Percentiles rank a stretch among this genome's conserved stretches.
Conservation (phyloP, 2,329 filamentous ascomycete species). For the Colletotrichum horii region DNA sequence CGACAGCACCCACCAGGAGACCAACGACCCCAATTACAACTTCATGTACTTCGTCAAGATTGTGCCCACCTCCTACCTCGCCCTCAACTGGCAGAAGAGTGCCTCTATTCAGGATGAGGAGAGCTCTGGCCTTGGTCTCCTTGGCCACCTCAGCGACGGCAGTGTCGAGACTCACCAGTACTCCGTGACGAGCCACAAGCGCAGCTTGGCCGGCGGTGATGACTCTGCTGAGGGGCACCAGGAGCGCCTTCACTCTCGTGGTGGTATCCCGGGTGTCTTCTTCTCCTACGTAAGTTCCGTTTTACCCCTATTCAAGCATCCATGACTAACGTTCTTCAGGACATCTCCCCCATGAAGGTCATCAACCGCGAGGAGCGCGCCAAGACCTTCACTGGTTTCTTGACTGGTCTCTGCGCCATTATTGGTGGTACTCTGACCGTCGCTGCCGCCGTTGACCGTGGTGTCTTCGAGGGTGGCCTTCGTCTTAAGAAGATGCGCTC, state of each 20-base stretch:
- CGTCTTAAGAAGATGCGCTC: constrained; percentile 85
- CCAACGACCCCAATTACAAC: constrained; percentile 85
- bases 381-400: constrained; percentile 90
- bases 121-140: constrained; percentile 68
- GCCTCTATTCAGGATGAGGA: constrained; percentile 49
- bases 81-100: constrained; percentile 83
- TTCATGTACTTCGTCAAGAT: constrained; percentile 99
- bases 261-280: constrained; percentile 96
- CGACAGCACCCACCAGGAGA: constrained; percentile 78
- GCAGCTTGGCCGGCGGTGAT: constrained; percentile 82
- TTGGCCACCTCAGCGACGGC: constrained; percentile 71
- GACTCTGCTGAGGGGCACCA: constrained; percentile 89
- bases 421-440: constrained; percentile 95
- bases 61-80: constrained; percentile 92
- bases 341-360: constrained; percentile 99
- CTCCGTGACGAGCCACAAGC: constrained; percentile 95
- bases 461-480: constrained; percentile 85
- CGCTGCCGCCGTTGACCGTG: constrained; percentile 89
- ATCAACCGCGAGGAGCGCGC: constrained; percentile 91
- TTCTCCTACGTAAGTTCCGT: constrained; percentile 84
- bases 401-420: constrained; percentile 93
- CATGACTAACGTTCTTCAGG: constrained; percentile 54
- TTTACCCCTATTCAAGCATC: neutral
- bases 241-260: constrained; percentile 86
- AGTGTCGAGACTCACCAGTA: constrained; percentile 98